Conservation (phyloP, 164 flowering plant species). For the Macadamia integrifolia region DNA sequence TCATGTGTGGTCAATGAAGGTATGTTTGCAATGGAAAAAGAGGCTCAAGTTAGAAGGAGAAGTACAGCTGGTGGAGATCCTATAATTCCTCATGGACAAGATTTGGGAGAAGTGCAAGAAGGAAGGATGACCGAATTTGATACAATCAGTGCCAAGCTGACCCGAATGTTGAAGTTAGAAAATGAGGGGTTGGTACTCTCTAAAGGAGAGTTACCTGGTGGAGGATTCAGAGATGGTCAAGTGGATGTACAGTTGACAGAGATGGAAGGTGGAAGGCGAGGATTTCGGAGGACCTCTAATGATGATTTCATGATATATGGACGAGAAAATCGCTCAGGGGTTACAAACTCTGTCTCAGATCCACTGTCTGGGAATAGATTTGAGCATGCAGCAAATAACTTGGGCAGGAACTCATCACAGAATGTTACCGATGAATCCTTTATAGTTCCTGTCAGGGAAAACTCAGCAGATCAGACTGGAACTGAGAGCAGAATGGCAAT, state of each 20-base stretch:
- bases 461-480: constrained; percentile 35
- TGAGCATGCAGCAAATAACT: constrained; percentile 21
- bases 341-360: constrained; percentile 35
- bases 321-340: constrained; percentile 26
- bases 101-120: constrained; percentile 23
- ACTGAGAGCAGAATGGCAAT: constrained; percentile 40
- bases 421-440: constrained; percentile 68
- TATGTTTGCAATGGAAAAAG: constrained; percentile 53
- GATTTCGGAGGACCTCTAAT: constrained; percentile 33
- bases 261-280: constrained; percentile 38
- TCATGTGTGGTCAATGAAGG: constrained; percentile 24
- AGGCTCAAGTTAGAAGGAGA: constrained; percentile 33
- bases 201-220: constrained; percentile 24
- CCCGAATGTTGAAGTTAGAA: constrained; percentile 27
- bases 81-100: constrained; percentile 30
- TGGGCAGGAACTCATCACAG: constrained; percentile 29
- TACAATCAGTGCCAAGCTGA: constrained; percentile 28
- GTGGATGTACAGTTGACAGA: constrained; percentile 39
- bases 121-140: constrained; percentile 28
- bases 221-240: constrained; percentile 20
- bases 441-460: constrained; percentile 58
- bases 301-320: constrained; percentile 60
- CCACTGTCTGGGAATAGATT: constrained; percentile 38
- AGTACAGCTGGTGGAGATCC: constrained; percentile 42
- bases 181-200: constrained; percentile 39